Evolutionary conservation across 371 early-diverging fungal species (phyloP), one percentile per base, ranked within the genome.

Genomic region (Batrachochytrium dendrobatidis): DNA sequence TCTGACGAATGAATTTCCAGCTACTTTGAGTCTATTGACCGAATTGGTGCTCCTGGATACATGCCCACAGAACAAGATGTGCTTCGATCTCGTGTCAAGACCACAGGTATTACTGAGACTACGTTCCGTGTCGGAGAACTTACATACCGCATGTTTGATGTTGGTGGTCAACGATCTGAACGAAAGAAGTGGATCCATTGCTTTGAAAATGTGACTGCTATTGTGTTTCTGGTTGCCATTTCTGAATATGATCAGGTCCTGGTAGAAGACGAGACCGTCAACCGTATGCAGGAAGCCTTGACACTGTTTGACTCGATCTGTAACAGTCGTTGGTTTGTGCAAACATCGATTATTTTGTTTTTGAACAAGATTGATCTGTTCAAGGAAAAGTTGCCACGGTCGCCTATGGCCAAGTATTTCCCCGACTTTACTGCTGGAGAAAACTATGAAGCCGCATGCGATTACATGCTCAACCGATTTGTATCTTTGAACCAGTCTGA

Each of bases 321-420:
- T 75, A 95, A 96, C 72, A 89, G 89, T 54, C 81, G 89, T 56
- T 94, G 95, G 94, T 94, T 96, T 60, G 81, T 87, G 50, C 87
- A 89, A 66, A 94, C 94, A 8, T 88, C 90, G 30, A 90, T 95
- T 57, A 94, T 96, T 67, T 76, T 96, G 61, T 96, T 96, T 76
- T 75, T 96, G 67, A 96, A 96, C 86, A 96, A 95, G 80, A 90
- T 92, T 64, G 96, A 96, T 76, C 79, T 92, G 32, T 92, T 96
- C 82, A 83, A 81, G 62, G 88, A 87, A 62, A 96, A 95, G 74
- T 71, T 95, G 44, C 83, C 83, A 25, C 77, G 77, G 44, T 85
- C 87, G 17, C 91, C 94, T 3, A 77, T 95, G 70, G 65, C 67
- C 22, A 81, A 87, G 44, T 90, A 82, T 71, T 94, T 94, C 79